phyloP scores from a whole-genome alignment of 2,329 filamentous ascomycete genomes.

The Aspergillus pseudonomiae region DNA sequence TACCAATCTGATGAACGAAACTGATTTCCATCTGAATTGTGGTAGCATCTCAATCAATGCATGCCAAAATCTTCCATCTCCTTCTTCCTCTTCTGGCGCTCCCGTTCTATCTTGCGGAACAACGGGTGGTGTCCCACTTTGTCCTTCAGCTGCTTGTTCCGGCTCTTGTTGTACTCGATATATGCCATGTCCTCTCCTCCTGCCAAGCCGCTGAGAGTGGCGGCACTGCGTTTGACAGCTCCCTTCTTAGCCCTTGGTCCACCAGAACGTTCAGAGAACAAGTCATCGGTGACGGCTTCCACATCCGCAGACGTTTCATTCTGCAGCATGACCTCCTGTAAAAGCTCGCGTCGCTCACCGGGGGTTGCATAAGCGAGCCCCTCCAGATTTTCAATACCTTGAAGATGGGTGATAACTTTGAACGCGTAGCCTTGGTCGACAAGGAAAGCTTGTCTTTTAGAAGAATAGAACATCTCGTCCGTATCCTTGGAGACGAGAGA shows the following conservation, averaged over 20 bases:
- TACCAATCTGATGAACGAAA: not conserved
- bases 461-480: conserved; percentile 96
- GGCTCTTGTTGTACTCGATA: conserved; percentile 76
- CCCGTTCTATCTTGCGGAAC: conserved; percentile 68
- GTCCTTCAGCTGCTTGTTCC: conserved; percentile 69
- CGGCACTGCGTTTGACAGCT: conserved; percentile 77
- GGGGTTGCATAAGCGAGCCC: conserved; percentile 79
- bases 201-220: conserved; percentile 80
- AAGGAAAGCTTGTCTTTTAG: conserved; percentile 93
- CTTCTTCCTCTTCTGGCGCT: conserved; percentile 60
- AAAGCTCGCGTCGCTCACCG: conserved; percentile 78
- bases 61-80: conserved; percentile 40
- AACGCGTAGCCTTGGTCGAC: conserved; percentile 98
- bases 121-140: conserved; percentile 62
- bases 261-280: conserved; percentile 62
- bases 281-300: conserved; percentile 70
- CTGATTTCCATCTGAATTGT: not conserved
- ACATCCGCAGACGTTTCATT: conserved; percentile 74
- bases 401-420: conserved; percentile 95
- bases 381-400: conserved; percentile 83
- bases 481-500: conserved; percentile 97
- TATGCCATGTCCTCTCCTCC: conserved; percentile 99
- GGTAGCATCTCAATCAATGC: conserved; percentile 11
- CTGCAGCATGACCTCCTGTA: conserved; percentile 87
- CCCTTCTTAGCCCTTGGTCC: conserved; percentile 51